Conservation (phyloP, 306 rosid species). For the Ochetophila trinervis region DNA sequence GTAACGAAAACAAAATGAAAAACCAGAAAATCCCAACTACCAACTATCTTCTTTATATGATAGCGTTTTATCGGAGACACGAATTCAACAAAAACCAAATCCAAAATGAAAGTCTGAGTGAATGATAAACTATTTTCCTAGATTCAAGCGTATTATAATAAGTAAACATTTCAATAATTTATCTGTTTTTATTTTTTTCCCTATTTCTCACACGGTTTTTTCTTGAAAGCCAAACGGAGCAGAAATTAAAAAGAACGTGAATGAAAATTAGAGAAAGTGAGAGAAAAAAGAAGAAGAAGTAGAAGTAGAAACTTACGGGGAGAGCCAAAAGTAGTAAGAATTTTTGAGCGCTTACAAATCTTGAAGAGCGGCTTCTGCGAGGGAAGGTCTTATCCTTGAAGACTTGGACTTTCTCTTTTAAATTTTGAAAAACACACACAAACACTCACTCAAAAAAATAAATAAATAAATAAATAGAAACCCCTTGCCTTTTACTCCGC, state of each 20-base stretch:
- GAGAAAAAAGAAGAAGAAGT: neutral
- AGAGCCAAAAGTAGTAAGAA: neutral
- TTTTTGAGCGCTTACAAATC: constrained; percentile 10
- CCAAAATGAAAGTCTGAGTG: neutral
- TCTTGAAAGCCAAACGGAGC: constrained; percentile 20
- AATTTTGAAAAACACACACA: too few species aligned
- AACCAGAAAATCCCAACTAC: neutral
- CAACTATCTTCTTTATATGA: too few species aligned
- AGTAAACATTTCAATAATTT: too few species aligned
- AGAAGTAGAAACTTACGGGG: constrained; percentile 31
- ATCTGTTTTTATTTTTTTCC: neutral
- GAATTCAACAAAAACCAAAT: constrained; percentile 18
- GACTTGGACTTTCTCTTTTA: neutral
- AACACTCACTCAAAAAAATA: too few species aligned
- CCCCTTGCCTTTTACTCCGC: too few species aligned
- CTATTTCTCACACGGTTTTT: constrained; percentile 18
- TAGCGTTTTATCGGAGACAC: too few species aligned
- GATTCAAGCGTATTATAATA: too few species aligned
- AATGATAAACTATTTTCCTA: too few species aligned
- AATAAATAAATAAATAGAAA: too few species aligned
- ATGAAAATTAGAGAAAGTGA: too few species aligned
- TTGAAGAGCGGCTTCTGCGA: constrained; percentile 22
- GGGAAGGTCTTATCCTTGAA: constrained; percentile 8
- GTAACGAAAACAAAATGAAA: neutral
- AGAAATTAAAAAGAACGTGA: constrained; percentile 8